Evolutionary conservation across 176 grass and related monocot species (phyloP).

Genomic region (Eleusine indica): DNA sequence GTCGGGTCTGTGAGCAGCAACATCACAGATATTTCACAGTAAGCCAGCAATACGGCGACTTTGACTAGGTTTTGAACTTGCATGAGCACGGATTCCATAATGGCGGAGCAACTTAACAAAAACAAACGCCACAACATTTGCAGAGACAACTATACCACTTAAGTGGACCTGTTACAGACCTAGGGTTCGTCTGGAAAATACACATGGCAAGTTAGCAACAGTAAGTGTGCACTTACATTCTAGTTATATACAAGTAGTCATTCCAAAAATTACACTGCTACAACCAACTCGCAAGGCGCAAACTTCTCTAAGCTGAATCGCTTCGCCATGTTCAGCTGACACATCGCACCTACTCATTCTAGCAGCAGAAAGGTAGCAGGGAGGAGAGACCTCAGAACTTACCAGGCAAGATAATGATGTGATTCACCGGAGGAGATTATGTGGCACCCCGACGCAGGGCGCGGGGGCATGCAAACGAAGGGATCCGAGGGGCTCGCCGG

Average conservation of each 20-base stretch:
- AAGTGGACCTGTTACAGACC: constrained; percentile 16
- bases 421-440: constrained; percentile 44
- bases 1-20: background rate
- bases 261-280: background rate
- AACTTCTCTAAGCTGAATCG: background rate
- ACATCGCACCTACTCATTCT: background rate
- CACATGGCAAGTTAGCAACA: background rate
- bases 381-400: constrained; percentile 6
- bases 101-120: background rate
- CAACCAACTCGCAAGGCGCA: background rate
- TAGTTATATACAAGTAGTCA: background rate
- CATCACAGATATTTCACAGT: background rate
- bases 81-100: constrained; percentile 9
- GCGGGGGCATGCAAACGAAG: constrained; percentile 50
- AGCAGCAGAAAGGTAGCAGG: background rate
- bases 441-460: constrained; percentile 65
- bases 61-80: background rate
- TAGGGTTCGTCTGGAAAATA: constrained; percentile 33
- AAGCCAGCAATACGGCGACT: background rate
- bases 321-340: background rate
- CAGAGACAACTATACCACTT: background rate
- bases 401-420: constrained; percentile 75
- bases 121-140: background rate
- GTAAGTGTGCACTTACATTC: background rate
- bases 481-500: constrained; percentile 35